Evolutionary conservation across 805 yeast species (phyloP).

Genomic region (Candida maris): DNA sequence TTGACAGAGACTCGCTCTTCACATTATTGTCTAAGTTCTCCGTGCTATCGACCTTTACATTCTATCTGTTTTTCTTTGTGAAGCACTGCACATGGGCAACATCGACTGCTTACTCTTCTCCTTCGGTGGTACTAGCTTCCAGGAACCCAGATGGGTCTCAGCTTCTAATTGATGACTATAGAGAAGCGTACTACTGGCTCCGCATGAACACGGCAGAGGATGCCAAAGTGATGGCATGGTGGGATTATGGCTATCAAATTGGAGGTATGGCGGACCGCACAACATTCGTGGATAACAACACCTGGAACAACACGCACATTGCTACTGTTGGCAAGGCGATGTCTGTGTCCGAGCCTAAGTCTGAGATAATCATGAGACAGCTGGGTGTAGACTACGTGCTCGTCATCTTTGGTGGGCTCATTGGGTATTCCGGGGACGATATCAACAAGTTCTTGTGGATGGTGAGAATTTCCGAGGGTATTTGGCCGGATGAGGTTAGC

Average conservation of each 20-base stretch:
- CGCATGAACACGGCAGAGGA: slow-evolving; percentile 97
- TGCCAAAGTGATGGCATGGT: slow-evolving; percentile 96
- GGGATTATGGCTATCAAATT: slow-evolving; percentile 99
- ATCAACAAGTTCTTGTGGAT: slow-evolving; percentile 96
- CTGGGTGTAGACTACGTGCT: slow-evolving; percentile 95
- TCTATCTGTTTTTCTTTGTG: slow-evolving; percentile 78
- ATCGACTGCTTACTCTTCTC: slow-evolving; percentile 91
- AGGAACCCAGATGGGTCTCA: slow-evolving; percentile 80
- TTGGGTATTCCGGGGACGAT: slow-evolving; percentile 96
- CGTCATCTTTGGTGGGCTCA: slow-evolving; percentile 87
- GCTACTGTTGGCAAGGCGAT: slow-evolving; percentile 99
- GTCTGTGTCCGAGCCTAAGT: slow-evolving; percentile 83
- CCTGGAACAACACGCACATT: slow-evolving; percentile 99
- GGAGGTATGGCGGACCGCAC: slow-evolving; percentile 99
- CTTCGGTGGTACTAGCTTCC: slow-evolving; percentile 92
- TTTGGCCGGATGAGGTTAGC: slow-evolving; percentile 97
- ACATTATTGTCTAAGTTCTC: slow-evolving; percentile 51
- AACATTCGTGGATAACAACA: slow-evolving; percentile 95
- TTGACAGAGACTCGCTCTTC: slow-evolving; percentile 19
- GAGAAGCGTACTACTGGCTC: slow-evolving; percentile 99
- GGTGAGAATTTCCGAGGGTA: slow-evolving; percentile 98
- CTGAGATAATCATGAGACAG: slow-evolving; percentile 82
- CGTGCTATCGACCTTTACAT: slow-evolving; percentile 64
- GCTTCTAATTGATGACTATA: slow-evolving; percentile 86
- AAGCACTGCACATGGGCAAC: slow-evolving; percentile 98